phyloP scores from a whole-genome alignment of 2,329 filamentous ascomycete species.

The Aspergillaceae sp. region DNA sequence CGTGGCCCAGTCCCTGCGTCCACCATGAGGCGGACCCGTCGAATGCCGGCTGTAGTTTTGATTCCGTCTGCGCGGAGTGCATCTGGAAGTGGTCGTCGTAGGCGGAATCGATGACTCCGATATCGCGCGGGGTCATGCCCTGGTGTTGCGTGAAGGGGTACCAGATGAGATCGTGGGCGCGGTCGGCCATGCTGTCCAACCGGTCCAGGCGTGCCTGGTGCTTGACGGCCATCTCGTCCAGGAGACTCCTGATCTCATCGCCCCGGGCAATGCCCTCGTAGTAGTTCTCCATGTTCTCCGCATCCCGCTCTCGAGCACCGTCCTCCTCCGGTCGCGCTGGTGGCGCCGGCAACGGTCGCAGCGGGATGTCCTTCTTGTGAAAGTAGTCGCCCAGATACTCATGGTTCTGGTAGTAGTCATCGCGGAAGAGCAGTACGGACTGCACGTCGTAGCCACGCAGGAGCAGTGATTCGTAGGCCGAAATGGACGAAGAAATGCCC shows the following conservation, averaged over 20 bases:
- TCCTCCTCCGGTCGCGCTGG: slow-evolving; percentile 37
- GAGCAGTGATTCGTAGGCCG: slow-evolving; percentile 67
- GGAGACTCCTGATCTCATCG: slow-evolving; percentile 35
- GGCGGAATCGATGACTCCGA: slow-evolving; percentile 71
- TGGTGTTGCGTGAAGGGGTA: slow-evolving; percentile 81
- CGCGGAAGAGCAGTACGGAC: slow-evolving; percentile 59
- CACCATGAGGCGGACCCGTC: slow-evolving; percentile 86
- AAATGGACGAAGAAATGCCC: slow-evolving; percentile 71
- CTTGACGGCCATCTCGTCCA: slow-evolving; percentile 44
- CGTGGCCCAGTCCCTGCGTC: slow-evolving; percentile 80
- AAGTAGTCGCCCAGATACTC: slow-evolving; percentile 63
- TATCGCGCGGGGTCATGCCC: slow-evolving; percentile 51
- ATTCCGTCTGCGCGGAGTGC: slow-evolving; percentile 18
- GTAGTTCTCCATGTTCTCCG: slow-evolving; percentile 53
- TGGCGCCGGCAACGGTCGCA: slow-evolving; percentile 51
- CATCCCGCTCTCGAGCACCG: slow-evolving; percentile 39
- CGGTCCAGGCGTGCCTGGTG: slow-evolving; percentile 51
- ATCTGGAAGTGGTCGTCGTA: slow-evolving; percentile 71
- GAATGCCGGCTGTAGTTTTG: slow-evolving; percentile 56
- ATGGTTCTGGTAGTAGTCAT: slow-evolving; percentile 59
- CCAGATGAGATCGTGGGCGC: slow-evolving; percentile 63
- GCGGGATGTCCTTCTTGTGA: slow-evolving; percentile 46
- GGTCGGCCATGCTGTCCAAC: slow-evolving; percentile 52
- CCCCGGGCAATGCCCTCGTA: slow-evolving; percentile 46
- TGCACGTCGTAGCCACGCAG: slow-evolving; percentile 73